A percentile compares a stretch with the other conserved stretches of the same genome.
Conservation (phyloP, 2,329 filamentous ascomycete species). For the Penicillium sp. region DNA sequence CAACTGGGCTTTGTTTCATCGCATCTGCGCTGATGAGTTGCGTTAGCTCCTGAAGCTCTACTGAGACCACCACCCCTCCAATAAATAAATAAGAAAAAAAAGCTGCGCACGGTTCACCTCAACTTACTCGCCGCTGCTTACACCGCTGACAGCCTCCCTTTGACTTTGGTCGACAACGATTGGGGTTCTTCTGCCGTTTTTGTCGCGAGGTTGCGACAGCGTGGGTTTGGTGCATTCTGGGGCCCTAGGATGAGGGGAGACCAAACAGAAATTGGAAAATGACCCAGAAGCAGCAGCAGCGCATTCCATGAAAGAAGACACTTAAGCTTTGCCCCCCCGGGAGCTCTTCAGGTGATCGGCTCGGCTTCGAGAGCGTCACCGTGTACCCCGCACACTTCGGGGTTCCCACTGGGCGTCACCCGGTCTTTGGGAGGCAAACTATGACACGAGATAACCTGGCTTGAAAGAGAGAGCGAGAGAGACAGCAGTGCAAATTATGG, state of each 20-base stretch:
- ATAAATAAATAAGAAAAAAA: not conserved
- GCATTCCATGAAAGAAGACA: not conserved
- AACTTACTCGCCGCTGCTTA: constrained; percentile 31
- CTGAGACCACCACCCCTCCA: no score
- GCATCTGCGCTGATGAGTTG: constrained; percentile 23
- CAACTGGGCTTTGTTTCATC: constrained; percentile 29
- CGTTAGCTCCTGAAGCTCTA: constrained; percentile 11
- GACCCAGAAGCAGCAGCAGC: not conserved
- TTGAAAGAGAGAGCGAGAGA: no score
- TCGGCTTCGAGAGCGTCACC: constrained; percentile 11
- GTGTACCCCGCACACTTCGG: constrained; percentile 12
- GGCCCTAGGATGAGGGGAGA: not conserved
- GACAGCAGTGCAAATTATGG: not conserved
- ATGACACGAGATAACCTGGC: not conserved
- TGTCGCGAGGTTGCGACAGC: not conserved
- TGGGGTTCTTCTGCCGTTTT: constrained; percentile 27
- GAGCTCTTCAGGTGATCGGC: constrained; percentile 15
- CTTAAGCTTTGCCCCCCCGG: not conserved
- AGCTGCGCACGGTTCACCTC: constrained; percentile 16
- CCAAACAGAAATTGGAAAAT: not conserved
- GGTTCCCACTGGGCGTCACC: not conserved
- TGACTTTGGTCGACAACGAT: constrained; percentile 27
- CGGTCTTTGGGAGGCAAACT: not conserved
- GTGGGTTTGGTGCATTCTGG: not conserved
- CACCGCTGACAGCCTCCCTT: constrained; percentile 28